phyloP scores from a whole-genome alignment of 202 grass and related monocot species.

The Carex arenaria region DNA sequence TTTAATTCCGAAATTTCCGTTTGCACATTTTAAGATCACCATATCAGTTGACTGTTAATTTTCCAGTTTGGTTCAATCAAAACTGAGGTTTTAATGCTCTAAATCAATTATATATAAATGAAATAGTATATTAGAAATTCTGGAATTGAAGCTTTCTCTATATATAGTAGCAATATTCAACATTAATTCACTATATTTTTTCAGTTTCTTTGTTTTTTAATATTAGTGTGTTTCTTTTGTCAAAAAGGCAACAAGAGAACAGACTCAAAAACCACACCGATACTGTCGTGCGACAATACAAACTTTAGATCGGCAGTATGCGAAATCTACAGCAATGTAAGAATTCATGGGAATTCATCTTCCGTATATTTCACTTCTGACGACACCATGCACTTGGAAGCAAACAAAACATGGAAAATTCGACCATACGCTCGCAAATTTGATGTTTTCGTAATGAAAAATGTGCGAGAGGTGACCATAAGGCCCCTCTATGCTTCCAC shows the following conservation, averaged over 20 bases:
- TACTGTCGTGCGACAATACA: constrained; percentile 36
- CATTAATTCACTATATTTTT: not conserved
- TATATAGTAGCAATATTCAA: not conserved
- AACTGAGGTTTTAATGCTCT: not conserved
- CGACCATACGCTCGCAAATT: constrained; percentile 66
- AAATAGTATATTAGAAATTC: not conserved
- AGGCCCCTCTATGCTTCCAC: not conserved
- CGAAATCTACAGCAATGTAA: constrained; percentile 52
- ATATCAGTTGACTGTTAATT: not conserved
- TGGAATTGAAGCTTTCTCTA: not conserved
- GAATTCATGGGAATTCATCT: constrained; percentile 54
- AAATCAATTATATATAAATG: not conserved
- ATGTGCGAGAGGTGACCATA: constrained; percentile 23
- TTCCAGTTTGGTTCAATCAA: not conserved
- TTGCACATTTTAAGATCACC: not conserved
- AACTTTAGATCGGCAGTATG: constrained; percentile 40
- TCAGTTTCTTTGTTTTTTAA: not conserved
- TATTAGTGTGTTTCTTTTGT: not conserved
- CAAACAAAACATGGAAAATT: constrained; percentile 34
- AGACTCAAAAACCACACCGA: not conserved
- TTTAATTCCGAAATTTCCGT: too few relatives aligned
- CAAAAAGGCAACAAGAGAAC: not conserved
- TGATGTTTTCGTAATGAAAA: constrained; percentile 34
- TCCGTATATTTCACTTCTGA: constrained; percentile 36
- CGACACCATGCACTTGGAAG: not conserved